Evolutionary conservation across 768 basidiomycete genomes (phyloP).

Genomic region (Russula sp.): DNA sequence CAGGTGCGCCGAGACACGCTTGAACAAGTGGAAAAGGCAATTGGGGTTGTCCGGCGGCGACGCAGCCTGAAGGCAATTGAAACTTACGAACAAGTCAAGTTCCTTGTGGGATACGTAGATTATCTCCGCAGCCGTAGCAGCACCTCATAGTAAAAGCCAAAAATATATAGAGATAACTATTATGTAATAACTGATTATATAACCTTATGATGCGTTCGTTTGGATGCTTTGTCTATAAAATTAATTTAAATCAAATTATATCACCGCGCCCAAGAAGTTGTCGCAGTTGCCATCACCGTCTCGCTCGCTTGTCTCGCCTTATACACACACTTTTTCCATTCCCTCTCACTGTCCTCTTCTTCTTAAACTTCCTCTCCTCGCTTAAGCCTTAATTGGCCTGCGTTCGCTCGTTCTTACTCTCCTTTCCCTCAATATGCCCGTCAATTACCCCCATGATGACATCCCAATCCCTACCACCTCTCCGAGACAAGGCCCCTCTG

Average conservation of each 20-base stretch:
- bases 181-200: slow-evolving; percentile 1
- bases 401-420: slow-evolving; percentile 7
- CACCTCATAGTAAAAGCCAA: not conserved
- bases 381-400: slow-evolving; percentile 21
- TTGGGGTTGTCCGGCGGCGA: slow-evolving; percentile 64
- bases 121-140: slow-evolving; percentile 39
- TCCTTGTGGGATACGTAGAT: slow-evolving; percentile 71
- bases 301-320: not conserved
- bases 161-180: not conserved
- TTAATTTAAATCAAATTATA: not conserved
- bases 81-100: slow-evolving; percentile 87
- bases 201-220: too few species aligned
- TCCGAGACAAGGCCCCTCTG: slow-evolving; percentile 30
- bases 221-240: not conserved
- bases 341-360: not conserved
- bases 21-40: slow-evolving; percentile 63
- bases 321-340: not conserved
- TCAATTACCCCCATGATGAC: slow-evolving; percentile 15
- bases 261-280: not conserved
- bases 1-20: slow-evolving; percentile 44
- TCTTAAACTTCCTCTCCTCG: slow-evolving; percentile 1
- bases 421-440: slow-evolving; percentile 19
- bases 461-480: slow-evolving; percentile 22
- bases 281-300: not conserved
- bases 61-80: slow-evolving; percentile 90